Evolutionary conservation across 108 stramenopile species (phyloP).

Genomic region (Nitzschia inconspicua): DNA sequence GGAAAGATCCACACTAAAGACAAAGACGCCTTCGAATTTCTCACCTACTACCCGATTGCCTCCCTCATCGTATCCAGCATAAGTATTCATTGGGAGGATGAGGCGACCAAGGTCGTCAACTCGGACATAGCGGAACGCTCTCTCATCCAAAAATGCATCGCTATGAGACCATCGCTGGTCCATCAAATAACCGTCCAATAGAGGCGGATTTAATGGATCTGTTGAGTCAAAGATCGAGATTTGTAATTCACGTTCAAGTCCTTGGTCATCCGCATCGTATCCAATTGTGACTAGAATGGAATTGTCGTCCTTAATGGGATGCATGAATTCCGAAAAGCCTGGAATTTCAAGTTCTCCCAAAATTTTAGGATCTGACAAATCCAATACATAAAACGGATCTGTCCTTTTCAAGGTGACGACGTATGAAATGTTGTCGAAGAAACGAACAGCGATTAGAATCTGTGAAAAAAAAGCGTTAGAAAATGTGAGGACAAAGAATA

Average conservation of each 20-base stretch:
- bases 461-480: too few relatives aligned
- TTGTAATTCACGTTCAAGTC: slow-evolving; percentile 29
- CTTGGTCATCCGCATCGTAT: slow-evolving; percentile 42
- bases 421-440: slow-evolving; percentile 46
- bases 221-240: slow-evolving; percentile 47
- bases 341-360: slow-evolving; percentile 43
- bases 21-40: slow-evolving; percentile 45
- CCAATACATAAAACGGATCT: slow-evolving; percentile 53
- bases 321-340: slow-evolving; percentile 55
- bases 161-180: slow-evolving; percentile 26
- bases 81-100: slow-evolving; percentile 41
- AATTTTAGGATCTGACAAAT: slow-evolving; percentile 20
- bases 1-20: slow-evolving; percentile 29
- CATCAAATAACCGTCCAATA: slow-evolving; percentile 23
- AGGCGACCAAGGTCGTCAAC: slow-evolving; percentile 26
- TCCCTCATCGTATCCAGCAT: slow-evolving; percentile 2
- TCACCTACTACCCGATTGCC: not conserved
- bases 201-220: slow-evolving; percentile 14
- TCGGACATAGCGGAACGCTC: slow-evolving; percentile 42
- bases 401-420: slow-evolving; percentile 50
- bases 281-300: slow-evolving; percentile 44
- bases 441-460: slow-evolving; percentile 41
- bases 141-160: slow-evolving; percentile 35
- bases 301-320: slow-evolving; percentile 40
- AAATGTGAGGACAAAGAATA: too few relatives aligned